Percentiles rank a stretch among this genome's conserved stretches.
Conservation (phyloP, 1,284 basidiomycete genomes). For the Ustilago trichophora region DNA sequence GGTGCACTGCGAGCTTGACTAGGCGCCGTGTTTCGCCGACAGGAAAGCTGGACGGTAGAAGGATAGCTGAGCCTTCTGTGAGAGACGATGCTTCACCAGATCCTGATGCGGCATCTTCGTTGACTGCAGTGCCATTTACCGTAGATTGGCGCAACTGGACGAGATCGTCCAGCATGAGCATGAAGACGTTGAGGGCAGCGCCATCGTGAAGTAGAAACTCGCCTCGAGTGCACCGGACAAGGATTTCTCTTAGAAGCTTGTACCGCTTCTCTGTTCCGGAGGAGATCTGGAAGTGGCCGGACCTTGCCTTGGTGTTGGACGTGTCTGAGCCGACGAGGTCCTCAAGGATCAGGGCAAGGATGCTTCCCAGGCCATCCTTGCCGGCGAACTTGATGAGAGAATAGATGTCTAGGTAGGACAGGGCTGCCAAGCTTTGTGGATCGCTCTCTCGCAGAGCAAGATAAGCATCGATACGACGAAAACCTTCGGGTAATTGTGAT, state of each 20-base stretch:
- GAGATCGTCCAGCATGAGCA: slow-evolving; percentile 36
- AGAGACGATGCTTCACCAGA: neutral
- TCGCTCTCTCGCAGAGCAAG: slow-evolving; percentile 26
- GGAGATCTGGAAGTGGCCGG: slow-evolving; percentile 30
- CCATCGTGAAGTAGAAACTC: slow-evolving; percentile 23
- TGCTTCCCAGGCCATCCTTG: slow-evolving; percentile 13
- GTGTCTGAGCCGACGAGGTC: slow-evolving; percentile 29
- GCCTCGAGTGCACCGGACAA: slow-evolving; percentile 16
- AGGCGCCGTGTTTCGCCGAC: slow-evolving; percentile 32
- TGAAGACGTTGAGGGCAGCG: slow-evolving; percentile 25
- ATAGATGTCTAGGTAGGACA: slow-evolving; percentile 17
- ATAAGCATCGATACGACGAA: slow-evolving; percentile 34
- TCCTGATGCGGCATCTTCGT: neutral
- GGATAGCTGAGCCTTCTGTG: neutral
- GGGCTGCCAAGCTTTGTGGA: slow-evolving; percentile 18
- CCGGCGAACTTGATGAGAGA: slow-evolving; percentile 18
- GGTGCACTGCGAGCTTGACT: slow-evolving; percentile 13
- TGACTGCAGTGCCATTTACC: neutral
- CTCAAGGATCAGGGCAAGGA: slow-evolving; percentile 24
- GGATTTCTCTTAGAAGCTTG: slow-evolving; percentile 27
- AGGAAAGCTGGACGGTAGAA: slow-evolving; percentile 23
- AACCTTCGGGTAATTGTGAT: slow-evolving; percentile 7
- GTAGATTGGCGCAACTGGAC: slow-evolving; percentile 12
- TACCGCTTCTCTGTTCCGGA: slow-evolving; percentile 30
- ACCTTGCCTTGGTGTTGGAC: slow-evolving; percentile 5